These are phyloP conservation scores for Myriosclerotinia duriaeana DNA, from an alignment of 2,329 filamentous ascomycete species.

Conservation along the genomic window DNA sequence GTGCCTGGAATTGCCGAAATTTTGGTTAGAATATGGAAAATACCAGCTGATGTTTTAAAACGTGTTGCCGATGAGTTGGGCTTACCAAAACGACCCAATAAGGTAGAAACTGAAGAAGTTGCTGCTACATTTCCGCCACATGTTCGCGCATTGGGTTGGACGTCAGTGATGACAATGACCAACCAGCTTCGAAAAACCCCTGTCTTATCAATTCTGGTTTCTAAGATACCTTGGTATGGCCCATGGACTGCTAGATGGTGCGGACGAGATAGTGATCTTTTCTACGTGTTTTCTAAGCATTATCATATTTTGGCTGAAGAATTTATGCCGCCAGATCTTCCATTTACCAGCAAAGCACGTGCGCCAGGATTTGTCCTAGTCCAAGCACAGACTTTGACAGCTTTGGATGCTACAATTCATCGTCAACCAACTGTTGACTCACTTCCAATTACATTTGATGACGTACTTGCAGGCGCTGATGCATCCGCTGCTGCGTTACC, in stretches of 20 bases:
- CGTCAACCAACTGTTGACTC: slow-evolving; percentile 52
- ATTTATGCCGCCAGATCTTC: slow-evolving; percentile 51
- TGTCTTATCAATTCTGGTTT: slow-evolving; percentile 55
- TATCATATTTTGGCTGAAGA: slow-evolving; percentile 66
- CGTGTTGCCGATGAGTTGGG: slow-evolving; percentile 62
- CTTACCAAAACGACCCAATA: slow-evolving; percentile 54
- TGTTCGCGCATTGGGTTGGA: slow-evolving; percentile 60
- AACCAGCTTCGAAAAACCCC: slow-evolving; percentile 56
- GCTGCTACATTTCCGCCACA: slow-evolving; percentile 44
- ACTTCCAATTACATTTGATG: slow-evolving; percentile 62
- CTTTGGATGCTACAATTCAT: slow-evolving; percentile 67
- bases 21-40: slow-evolving; percentile 64
- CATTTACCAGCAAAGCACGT: slow-evolving; percentile 56
- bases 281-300: slow-evolving; percentile 71
- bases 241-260: slow-evolving; percentile 70
- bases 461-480: slow-evolving; percentile 60
- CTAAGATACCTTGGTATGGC: slow-evolving; percentile 65
- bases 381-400: slow-evolving; percentile 65
- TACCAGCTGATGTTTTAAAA: slow-evolving; percentile 57
- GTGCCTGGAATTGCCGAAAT: slow-evolving; percentile 70
- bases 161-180: slow-evolving; percentile 55
- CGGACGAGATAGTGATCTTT: slow-evolving; percentile 71
- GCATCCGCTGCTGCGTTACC: slow-evolving; percentile 55
- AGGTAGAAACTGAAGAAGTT: slow-evolving; percentile 43
- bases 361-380: slow-evolving; percentile 62